Percentiles rank a stretch among this genome's conserved stretches.
phyloP scores from a whole-genome alignment of 2,329 filamentous ascomycete species.

The Aspergillus clavatus region DNA sequence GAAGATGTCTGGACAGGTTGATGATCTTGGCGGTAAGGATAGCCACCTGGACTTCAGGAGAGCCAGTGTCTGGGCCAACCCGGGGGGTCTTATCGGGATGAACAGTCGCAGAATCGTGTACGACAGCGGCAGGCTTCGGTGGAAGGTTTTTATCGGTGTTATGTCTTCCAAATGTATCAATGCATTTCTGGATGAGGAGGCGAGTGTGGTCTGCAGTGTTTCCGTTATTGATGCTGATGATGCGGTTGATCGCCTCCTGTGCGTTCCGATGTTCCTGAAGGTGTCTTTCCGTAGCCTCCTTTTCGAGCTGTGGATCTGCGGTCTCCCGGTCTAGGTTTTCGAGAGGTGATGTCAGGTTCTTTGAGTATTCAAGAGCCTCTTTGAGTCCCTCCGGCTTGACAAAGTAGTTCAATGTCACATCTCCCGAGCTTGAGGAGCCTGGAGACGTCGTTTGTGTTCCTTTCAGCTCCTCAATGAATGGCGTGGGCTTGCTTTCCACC shows the following conservation, averaged over 20 bases:
- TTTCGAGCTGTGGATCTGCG: conserved; percentile 36
- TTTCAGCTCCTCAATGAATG: conserved; percentile 59
- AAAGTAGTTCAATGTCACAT: conserved; percentile 66
- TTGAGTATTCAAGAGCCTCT: conserved; percentile 61
- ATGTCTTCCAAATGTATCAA: conserved; percentile 86
- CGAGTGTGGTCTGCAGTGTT: conserved; percentile 73
- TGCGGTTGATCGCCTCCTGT: conserved; percentile 69
- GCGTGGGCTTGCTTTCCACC: conserved; percentile 70
- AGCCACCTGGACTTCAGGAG: conserved; percentile 94
- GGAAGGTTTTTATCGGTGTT: conserved; percentile 70
- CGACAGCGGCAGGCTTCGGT: conserved; percentile 50
- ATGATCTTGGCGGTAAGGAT: conserved; percentile 93
- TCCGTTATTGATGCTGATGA: conserved; percentile 70
- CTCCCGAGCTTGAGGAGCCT: conserved; percentile 7
- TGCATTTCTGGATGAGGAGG: conserved; percentile 76
- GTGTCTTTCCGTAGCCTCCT: conserved; percentile 43
- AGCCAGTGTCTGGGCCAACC: conserved; percentile 88
- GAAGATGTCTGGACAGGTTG: conserved; percentile 67
- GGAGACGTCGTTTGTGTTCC: conserved; percentile 15
- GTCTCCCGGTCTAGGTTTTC: conserved; percentile 25
- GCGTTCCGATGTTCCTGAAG: conserved; percentile 61
- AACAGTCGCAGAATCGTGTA: conserved; percentile 36
- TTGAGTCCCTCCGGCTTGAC: conserved; percentile 64
- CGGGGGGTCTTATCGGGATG: conserved; percentile 53
- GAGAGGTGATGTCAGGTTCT: conserved; percentile 52